A percentile compares a stretch with the other conserved stretches of the same genome.
These are phyloP conservation scores for Alternaria arbusti DNA, from an alignment of 2,329 filamentous ascomycete species.

Conservation along the genomic window DNA sequence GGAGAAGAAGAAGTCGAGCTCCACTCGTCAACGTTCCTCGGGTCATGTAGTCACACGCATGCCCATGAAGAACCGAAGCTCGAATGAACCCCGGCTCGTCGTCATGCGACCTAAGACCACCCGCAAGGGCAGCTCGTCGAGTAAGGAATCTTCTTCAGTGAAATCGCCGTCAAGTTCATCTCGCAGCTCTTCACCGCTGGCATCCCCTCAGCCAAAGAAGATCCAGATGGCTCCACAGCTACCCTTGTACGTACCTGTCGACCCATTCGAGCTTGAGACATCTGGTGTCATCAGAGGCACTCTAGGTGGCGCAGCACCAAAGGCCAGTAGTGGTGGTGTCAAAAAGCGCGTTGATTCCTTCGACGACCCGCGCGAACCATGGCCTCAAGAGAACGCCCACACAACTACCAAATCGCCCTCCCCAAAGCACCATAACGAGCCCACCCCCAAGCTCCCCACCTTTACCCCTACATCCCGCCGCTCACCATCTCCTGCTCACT, in stretches of 20 bases:
- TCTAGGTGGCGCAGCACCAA: conserved; percentile 13
- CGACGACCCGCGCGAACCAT: conserved; percentile 29
- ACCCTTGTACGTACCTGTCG: conserved; percentile 28
- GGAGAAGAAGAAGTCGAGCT: conserved; percentile 31
- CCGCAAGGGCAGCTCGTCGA: conserved; percentile 33
- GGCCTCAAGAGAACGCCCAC: conserved; percentile 25
- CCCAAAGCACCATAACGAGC: conserved; percentile 19
- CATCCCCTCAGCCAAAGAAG: conserved; percentile 28
- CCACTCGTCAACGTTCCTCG: conserved; percentile 27
- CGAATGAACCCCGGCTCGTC: conserved; percentile 45
- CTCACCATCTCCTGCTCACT: conserved; percentile 3
- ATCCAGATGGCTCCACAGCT: conserved; percentile 6
- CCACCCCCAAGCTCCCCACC: conserved; percentile 21
- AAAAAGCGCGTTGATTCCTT: conserved; percentile 29
- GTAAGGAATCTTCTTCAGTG: conserved; percentile 28
- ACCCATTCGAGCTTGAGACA: conserved; percentile 26
- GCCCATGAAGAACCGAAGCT: conserved; percentile 31
- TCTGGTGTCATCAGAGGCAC: conserved; percentile 16
- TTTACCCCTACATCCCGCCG: conserved; percentile 20
- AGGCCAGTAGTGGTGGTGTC: conserved; percentile 10
- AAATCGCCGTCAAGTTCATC: conserved; percentile 28
- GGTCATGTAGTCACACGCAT: conserved; percentile 40
- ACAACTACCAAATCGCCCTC: conserved; percentile 9
- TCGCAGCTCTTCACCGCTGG: conserved; percentile 28
- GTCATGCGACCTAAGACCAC: conserved; percentile 43